These are phyloP conservation scores for Colletotrichum phormii DNA, from an alignment of 2,329 filamentous ascomycete species.

Conservation along the genomic window DNA sequence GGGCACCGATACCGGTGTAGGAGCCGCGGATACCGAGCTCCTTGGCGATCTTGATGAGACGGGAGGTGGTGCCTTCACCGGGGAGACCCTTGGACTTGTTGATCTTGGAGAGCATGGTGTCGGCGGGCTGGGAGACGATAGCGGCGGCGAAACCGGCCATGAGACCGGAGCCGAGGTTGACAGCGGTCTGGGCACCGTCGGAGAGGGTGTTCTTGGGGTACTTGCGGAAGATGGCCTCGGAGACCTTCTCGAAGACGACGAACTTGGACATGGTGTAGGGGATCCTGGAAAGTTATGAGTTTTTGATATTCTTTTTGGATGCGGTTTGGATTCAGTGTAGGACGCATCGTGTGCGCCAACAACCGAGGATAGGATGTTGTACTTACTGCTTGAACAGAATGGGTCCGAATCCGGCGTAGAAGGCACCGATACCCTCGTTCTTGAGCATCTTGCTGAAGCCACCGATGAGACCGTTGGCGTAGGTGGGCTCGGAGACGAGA, in stretches of 20 bases:
- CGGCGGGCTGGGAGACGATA: slow-evolving; percentile 88
- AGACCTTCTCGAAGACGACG: slow-evolving; percentile 91
- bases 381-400: slow-evolving; percentile 84
- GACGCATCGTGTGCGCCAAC: no score
- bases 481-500: slow-evolving; percentile 89
- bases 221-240: slow-evolving; percentile 75
- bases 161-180: slow-evolving; percentile 76
- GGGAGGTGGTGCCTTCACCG: slow-evolving; percentile 83
- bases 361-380: slow-evolving; percentile 24
- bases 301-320: no score
- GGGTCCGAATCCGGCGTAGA: slow-evolving; percentile 92
- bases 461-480: slow-evolving; percentile 81
- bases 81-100: slow-evolving; percentile 93
- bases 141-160: slow-evolving; percentile 83
- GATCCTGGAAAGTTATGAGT: slow-evolving; percentile 64
- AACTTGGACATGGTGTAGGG: slow-evolving; percentile 97
- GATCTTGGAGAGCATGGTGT: slow-evolving; percentile 96
- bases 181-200: slow-evolving; percentile 76
- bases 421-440: slow-evolving; percentile 85
- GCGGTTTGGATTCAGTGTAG: no score
- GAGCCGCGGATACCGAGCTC: slow-evolving; percentile 85
- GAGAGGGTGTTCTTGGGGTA: slow-evolving; percentile 80
- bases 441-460: slow-evolving; percentile 87
- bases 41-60: slow-evolving; percentile 88
- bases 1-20: slow-evolving; percentile 84